phyloP scores from a whole-genome alignment of 495 filamentous ascomycete genomes.

The Lindgomyces ingoldianus region DNA sequence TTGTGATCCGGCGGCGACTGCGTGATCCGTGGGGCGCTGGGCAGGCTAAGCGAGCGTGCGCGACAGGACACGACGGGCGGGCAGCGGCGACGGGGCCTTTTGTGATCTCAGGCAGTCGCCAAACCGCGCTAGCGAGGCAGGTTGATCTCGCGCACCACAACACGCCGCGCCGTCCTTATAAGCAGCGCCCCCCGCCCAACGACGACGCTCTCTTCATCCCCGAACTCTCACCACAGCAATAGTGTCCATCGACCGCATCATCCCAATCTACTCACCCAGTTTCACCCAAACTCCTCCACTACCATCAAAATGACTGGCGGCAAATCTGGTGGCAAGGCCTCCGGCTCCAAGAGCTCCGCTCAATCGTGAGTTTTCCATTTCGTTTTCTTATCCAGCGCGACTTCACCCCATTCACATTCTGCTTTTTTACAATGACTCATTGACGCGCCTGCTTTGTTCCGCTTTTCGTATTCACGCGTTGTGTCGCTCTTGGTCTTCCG shows the following conservation, averaged over 20 bases:
- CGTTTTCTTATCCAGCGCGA: conserved; percentile 39
- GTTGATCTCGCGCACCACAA: conserved; percentile 43
- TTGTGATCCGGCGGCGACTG: conserved; percentile 37
- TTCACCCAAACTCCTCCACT: conserved; percentile 36
- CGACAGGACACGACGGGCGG: neutral
- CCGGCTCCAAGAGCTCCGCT: conserved; percentile 84
- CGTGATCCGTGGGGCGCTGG: conserved; percentile 20
- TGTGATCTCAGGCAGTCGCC: conserved; percentile 20
- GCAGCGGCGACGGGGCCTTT: neutral
- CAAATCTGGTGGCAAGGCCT: conserved; percentile 98
- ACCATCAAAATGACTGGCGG: conserved; percentile 93
- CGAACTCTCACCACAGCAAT: conserved; percentile 28
- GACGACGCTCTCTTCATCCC: conserved; percentile 31
- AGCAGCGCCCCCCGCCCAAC: conserved; percentile 31
- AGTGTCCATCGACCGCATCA: conserved; percentile 41
- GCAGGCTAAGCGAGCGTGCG: conserved; percentile 2
- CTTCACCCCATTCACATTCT: conserved; percentile 22
- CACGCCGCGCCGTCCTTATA: conserved; percentile 38
- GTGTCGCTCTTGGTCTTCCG: conserved; percentile 23
- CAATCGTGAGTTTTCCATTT: conserved; percentile 75
- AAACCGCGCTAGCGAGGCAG: conserved; percentile 29
- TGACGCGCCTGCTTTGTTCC: conserved; percentile 37
- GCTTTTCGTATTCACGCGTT: conserved; percentile 32
- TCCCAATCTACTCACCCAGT: conserved; percentile 33
- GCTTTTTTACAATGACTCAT: neutral